phyloP scores from a whole-genome alignment of 495 filamentous ascomycete species.

The Pyrenula aspistea region DNA sequence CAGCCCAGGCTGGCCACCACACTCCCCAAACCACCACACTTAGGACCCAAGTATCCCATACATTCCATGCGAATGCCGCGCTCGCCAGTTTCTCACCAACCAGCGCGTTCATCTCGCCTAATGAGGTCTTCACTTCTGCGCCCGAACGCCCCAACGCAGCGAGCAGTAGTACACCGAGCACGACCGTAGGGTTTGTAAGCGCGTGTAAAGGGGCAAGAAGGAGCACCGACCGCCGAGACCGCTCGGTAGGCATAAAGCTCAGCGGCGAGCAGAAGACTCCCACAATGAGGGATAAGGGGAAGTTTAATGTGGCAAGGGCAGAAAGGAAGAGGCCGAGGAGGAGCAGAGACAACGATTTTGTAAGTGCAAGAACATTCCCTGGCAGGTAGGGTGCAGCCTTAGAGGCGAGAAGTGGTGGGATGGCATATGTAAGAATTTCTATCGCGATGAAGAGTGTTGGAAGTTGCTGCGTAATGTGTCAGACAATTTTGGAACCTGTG shows the following conservation, averaged over 20 bases:
- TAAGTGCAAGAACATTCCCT: constrained; percentile 25
- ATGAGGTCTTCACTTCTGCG: constrained; percentile 52
- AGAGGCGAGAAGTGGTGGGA: constrained; percentile 7
- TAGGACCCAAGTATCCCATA: constrained; percentile 77
- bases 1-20: constrained; percentile 96
- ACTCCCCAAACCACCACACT: constrained; percentile 89
- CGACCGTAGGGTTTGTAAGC: not conserved
- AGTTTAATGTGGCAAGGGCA: constrained; percentile 90
- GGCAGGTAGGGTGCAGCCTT: constrained; percentile 34
- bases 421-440: not conserved
- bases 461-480: not conserved
- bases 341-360: constrained; percentile 85
- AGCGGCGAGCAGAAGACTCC: constrained; percentile 69
- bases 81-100: constrained; percentile 51
- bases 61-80: constrained; percentile 82
- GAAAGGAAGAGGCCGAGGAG: constrained; percentile 84
- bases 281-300: constrained; percentile 78
- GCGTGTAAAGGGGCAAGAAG: constrained; percentile 7
- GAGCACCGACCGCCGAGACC: constrained; percentile 8
- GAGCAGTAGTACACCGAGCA: constrained; percentile 9
- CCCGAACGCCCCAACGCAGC: constrained; percentile 42
- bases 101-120: constrained; percentile 29
- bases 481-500: not conserved
- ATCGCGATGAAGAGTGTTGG: not conserved
- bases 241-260: constrained; percentile 45